A percentile compares a stretch with the other conserved stretches of the same genome.
These are phyloP conservation scores for Pythium folliculosum DNA, from an alignment of 352 stramenopile genomes.

Conservation along the genomic window DNA sequence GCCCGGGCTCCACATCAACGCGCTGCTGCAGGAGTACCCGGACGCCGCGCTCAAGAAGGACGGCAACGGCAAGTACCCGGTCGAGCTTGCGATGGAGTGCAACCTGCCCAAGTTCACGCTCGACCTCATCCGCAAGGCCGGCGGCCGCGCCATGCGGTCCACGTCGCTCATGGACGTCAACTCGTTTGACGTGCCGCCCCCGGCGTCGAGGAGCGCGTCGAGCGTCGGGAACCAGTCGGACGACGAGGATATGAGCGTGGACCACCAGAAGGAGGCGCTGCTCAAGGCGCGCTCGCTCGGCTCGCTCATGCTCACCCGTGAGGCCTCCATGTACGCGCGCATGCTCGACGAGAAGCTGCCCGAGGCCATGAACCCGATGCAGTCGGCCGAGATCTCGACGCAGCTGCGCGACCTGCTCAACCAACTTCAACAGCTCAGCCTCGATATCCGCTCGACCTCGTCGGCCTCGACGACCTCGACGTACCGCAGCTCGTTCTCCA, in stretches of 20 bases:
- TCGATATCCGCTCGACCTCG: conserved; percentile 60
- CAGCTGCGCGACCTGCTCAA: conserved; percentile 73
- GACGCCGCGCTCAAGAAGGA: conserved; percentile 59
- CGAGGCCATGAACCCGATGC: conserved; percentile 41
- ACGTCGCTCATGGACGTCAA: conserved; percentile 38
- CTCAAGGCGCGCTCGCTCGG: conserved; percentile 54
- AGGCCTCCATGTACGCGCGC: conserved; percentile 42
- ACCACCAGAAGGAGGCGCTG: conserved; percentile 36
- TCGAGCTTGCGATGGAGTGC: conserved; percentile 63
- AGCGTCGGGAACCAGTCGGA: conserved; percentile 24
- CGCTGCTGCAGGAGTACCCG: conserved; percentile 46
- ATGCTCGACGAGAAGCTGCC: conserved; percentile 42
- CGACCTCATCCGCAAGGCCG: conserved; percentile 69
- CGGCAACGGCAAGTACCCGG: conserved; percentile 49
- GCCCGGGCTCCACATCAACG: conserved; percentile 56
- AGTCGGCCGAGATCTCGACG: conserved; percentile 58
- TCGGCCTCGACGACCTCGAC: conserved; percentile 53
- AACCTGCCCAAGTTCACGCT: conserved; percentile 70
- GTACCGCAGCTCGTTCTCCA: conserved; percentile 78
- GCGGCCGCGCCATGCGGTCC: conserved; percentile 40
- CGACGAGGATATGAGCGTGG: conserved; percentile 17
- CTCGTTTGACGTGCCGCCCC: conserved; percentile 23
- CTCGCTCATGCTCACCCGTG: conserved; percentile 42
- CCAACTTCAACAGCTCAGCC: conserved; percentile 72
- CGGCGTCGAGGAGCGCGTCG: conserved; percentile 22